A percentile compares a stretch with the other conserved stretches of the same genome.
Evolutionary conservation across 305 asterid species (phyloP).

Genomic region (Solanum hybrid): DNA sequence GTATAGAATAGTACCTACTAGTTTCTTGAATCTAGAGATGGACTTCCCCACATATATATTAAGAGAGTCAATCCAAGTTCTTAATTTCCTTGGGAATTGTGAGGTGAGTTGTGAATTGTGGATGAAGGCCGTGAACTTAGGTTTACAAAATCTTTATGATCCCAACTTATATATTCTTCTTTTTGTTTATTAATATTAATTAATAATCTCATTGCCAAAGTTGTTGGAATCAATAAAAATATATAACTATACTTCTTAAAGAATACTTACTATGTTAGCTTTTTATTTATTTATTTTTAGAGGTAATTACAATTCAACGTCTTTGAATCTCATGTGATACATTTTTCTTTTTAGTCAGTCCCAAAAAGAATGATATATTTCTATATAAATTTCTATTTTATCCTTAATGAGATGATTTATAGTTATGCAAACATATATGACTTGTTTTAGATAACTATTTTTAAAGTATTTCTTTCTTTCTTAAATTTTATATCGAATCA

Average conservation of each 20-base stretch:
- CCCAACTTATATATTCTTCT: not conserved
- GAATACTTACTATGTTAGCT: not conserved
- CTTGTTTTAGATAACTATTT: no score
- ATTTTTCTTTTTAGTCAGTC: not conserved
- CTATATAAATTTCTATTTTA: no score
- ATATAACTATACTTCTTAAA: not conserved
- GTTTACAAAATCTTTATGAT: not conserved
- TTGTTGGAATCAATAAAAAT: not conserved
- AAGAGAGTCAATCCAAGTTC: not conserved
- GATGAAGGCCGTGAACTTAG: not conserved
- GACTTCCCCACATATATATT: not conserved
- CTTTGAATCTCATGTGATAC: not conserved
- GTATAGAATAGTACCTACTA: not conserved
- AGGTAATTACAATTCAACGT: not conserved
- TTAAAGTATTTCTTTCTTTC: no score
- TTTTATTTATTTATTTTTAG: not conserved
- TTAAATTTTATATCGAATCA: rapidly evolving
- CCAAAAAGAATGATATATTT: no score
- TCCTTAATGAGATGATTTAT: not conserved
- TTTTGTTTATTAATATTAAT: not conserved
- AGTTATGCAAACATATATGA: no score
- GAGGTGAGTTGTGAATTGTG: not conserved
- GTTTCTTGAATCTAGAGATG: not conserved
- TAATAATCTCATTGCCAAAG: not conserved
- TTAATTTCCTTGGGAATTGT: not conserved